phyloP scores from a whole-genome alignment of 2,329 filamentous ascomycete genomes.

The Neoascochyta sp. region DNA sequence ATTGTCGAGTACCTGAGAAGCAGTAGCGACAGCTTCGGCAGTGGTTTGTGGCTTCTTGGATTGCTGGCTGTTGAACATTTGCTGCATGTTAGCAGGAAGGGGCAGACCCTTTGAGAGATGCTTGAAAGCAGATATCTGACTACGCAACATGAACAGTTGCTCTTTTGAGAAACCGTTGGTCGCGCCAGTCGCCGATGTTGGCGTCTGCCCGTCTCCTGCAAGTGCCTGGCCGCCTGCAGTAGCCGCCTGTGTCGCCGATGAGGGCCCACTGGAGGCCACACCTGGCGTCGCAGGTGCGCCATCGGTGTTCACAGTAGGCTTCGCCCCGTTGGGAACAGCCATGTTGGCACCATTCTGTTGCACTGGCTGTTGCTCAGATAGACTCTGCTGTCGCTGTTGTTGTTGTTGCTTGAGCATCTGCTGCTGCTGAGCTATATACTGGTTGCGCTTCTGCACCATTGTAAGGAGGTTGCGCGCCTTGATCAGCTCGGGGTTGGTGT shows the following conservation, averaged over 20 bases:
- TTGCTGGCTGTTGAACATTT: constrained; percentile 74
- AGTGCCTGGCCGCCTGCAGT: constrained; percentile 23
- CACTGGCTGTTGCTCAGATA: constrained; percentile 44
- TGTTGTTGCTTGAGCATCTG: constrained; percentile 51
- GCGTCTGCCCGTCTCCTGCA: constrained; percentile 41
- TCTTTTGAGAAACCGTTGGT: constrained; percentile 49
- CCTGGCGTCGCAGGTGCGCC: constrained; percentile 17
- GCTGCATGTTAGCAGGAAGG: constrained; percentile 73
- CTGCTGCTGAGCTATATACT: constrained; percentile 39
- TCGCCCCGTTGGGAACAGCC: constrained; percentile 47
- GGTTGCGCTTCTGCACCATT: constrained; percentile 63
- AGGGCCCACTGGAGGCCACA: constrained; percentile 19
- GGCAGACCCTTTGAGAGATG: constrained; percentile 82
- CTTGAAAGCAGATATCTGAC: constrained; percentile 90
- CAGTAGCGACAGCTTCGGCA: constrained; percentile 41
- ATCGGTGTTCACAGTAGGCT: constrained; percentile 29
- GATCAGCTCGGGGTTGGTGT: constrained; percentile 80
- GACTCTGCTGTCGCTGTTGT: constrained; percentile 53
- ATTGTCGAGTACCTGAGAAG: constrained; percentile 52
- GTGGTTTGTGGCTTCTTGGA: constrained; percentile 51
- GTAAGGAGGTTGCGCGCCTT: constrained; percentile 74
- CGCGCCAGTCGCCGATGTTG: constrained; percentile 26
- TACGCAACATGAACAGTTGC: constrained; percentile 72
- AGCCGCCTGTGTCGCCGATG: constrained; percentile 21
- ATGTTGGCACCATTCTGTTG: constrained; percentile 49